These are phyloP conservation scores for Panus rudis DNA, from an alignment of 768 basidiomycete genomes.

Conservation along the genomic window DNA sequence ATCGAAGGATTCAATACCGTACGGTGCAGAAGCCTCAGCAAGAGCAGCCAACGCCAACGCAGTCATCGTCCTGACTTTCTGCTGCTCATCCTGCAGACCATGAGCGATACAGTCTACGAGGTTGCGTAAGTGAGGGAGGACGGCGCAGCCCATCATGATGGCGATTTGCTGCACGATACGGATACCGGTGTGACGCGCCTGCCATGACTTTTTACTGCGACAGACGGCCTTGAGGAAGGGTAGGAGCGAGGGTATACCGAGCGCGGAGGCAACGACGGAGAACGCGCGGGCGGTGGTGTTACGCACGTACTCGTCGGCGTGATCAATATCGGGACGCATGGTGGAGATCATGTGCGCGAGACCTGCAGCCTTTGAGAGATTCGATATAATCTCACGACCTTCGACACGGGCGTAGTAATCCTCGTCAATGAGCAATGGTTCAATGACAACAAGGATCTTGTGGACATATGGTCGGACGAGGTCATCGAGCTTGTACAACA, in stretches of 20 bases:
- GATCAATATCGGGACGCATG: conserved; percentile 99
- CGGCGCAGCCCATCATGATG: conserved; percentile 99
- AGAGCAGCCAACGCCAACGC: conserved; percentile 87
- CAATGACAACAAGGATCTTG: conserved; percentile 99
- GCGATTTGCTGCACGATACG: conserved; percentile 99
- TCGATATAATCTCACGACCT: conserved; percentile 98
- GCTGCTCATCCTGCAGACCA: conserved; percentile 89
- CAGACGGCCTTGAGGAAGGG: conserved; percentile 99
- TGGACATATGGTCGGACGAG: conserved; percentile 98
- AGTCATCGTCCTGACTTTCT: conserved; percentile 95
- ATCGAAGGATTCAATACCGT: conserved; percentile 99
- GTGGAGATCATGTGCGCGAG: conserved; percentile 99
- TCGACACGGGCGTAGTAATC: conserved; percentile 96
- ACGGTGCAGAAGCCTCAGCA: conserved; percentile 95
- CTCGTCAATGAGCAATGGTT: conserved; percentile 96
- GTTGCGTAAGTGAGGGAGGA: conserved; percentile 93
- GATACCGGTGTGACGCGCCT: conserved; percentile 98
- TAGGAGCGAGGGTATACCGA: conserved; percentile 94
- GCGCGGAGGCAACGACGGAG: conserved; percentile 97
- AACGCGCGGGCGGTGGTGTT: conserved; percentile 99
- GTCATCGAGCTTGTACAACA: conserved; percentile 98
- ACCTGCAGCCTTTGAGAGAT: conserved; percentile 96
- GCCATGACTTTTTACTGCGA: conserved; percentile 99
- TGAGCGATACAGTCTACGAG: conserved; percentile 95
- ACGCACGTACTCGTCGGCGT: conserved; percentile 97